Evolutionary conservation across 495 filamentous ascomycete genomes (phyloP).

Genomic region (Thermothielavioides terrestris): DNA sequence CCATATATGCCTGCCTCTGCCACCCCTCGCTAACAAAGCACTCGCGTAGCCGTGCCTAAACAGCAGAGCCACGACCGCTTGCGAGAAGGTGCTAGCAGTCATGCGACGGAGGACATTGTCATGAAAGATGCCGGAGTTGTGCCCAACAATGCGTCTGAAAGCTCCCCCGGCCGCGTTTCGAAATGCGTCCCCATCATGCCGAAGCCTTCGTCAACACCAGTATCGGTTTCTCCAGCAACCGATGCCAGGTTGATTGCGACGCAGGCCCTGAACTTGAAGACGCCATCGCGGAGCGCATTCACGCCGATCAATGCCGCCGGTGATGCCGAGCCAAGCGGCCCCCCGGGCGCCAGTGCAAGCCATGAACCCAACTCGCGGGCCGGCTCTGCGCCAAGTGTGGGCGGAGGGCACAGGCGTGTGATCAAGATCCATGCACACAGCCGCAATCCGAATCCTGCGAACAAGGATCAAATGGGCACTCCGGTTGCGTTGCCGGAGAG

Average conservation of each 20-base stretch:
- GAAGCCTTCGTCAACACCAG: background rate
- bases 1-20: too few species aligned
- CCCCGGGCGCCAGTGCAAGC: slow-evolving; percentile 1
- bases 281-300: slow-evolving; percentile 3
- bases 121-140: slow-evolving; percentile 8
- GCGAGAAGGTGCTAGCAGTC: background rate
- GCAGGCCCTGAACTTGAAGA: slow-evolving; percentile 9
- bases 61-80: background rate
- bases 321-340: background rate
- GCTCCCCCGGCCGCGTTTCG: background rate
- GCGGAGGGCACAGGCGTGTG: slow-evolving; percentile 9
- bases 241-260: slow-evolving; percentile 14
- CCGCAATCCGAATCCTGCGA: slow-evolving; percentile 6
- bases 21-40: too few species aligned
- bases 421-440: slow-evolving; percentile 18
- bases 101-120: slow-evolving; percentile 10
- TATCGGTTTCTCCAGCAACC: background rate
- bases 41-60: background rate
- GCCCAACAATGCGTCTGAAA: background rate
- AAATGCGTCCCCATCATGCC: background rate
- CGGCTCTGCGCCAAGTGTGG: background rate
- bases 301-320: background rate
- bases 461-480: slow-evolving; percentile 1
- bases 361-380: slow-evolving; percentile 6
- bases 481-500: slow-evolving; percentile 7